Evolutionary conservation across 306 rosid species (phyloP), one percentile per base, ranked within the genome.

Genomic region (Dryas drummondii): DNA sequence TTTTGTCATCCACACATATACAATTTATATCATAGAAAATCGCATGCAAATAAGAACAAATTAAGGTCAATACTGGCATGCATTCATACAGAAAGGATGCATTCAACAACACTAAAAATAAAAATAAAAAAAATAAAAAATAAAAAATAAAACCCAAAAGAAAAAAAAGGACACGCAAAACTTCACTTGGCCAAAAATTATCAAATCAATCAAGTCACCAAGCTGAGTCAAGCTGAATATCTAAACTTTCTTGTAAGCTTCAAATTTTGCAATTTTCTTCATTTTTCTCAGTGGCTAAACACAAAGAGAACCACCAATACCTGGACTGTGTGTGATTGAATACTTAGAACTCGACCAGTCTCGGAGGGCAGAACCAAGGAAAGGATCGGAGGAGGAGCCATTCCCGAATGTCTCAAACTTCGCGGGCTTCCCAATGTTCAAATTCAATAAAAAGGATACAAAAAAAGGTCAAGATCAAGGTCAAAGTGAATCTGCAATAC

Each of bases 271-370:
- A 46, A 27, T 7, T 55, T n/a, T 15, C 26, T n/a, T 54, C 26
- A 27, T 2, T 14, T 56, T 57, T n/a, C 72, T 54, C 81, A 2
- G 17, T 32, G 56, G 19, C 72, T 75, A 75, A 72, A 50, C 66
- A 76, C 0, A 9, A 60, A 60, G 4, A 32, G 42, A 65, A 74
- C 1, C 61, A 48, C n/a, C 42, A 71, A 67, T 76, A 89, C 97
- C 97, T 88, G 93, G 68, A 90, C 91, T 40, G 96, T 90, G 73
- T 90, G 96, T 44, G 96, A 90, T 74, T 90, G 96, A 82, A 90
- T 90, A 61, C 96, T 90, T 68, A 90, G 93, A 71, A 90, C 87
- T 79, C 96, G 91, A 66, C 96, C 91, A 48, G 96, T 90, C 44
- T 70, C 88, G 7, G 96, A 85, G 15, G 93, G 96, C 72, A 90